Evolutionary conservation across 2,329 filamentous ascomycete species (phyloP).

Genomic region (Ophiognomonia clavigignenti-juglandacearum): DNA sequence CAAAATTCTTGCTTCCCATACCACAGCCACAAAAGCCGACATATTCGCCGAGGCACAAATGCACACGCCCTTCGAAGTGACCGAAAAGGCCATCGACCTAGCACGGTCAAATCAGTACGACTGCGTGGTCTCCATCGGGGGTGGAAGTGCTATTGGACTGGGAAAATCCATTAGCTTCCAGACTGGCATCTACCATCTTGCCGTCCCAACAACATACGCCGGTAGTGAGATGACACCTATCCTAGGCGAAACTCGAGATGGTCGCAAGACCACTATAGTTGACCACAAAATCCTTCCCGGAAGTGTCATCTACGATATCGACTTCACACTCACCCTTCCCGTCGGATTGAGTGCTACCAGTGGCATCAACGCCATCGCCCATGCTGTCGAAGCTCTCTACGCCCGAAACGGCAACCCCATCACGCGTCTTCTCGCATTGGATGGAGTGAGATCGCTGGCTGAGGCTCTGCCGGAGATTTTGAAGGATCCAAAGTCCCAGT

Average conservation of each 20-base stretch:
- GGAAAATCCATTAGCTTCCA: slow-evolving; percentile 53
- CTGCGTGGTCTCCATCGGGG: slow-evolving; percentile 54
- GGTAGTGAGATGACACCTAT: slow-evolving; percentile 63
- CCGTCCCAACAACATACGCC: slow-evolving; percentile 56
- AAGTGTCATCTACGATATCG: slow-evolving; percentile 61
- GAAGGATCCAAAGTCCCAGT: slow-evolving; percentile 34
- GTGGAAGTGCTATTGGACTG: slow-evolving; percentile 58
- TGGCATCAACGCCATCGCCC: slow-evolving; percentile 62
- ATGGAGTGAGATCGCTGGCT: slow-evolving; percentile 51
- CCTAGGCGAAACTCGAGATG: slow-evolving; percentile 55
- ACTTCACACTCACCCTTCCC: slow-evolving; percentile 56
- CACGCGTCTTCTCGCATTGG: slow-evolving; percentile 51
- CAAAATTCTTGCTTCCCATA: slow-evolving; percentile 35
- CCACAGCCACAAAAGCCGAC: slow-evolving; percentile 11
- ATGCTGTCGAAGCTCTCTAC: slow-evolving; percentile 60
- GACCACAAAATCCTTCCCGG: slow-evolving; percentile 56
- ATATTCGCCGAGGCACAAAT: slow-evolving; percentile 42
- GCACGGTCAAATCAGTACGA: slow-evolving; percentile 42
- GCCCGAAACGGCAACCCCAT: slow-evolving; percentile 58
- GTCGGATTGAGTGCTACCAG: slow-evolving; percentile 48
- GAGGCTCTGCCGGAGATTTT: slow-evolving; percentile 48
- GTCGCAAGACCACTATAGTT: slow-evolving; percentile 50
- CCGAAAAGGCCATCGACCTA: slow-evolving; percentile 49
- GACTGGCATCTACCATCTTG: slow-evolving; percentile 49
- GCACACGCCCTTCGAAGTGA: slow-evolving; percentile 57